These are phyloP conservation scores for Phytophthora chlamydospora DNA, from an alignment of 352 stramenopile species.

Conservation along the genomic window DNA sequence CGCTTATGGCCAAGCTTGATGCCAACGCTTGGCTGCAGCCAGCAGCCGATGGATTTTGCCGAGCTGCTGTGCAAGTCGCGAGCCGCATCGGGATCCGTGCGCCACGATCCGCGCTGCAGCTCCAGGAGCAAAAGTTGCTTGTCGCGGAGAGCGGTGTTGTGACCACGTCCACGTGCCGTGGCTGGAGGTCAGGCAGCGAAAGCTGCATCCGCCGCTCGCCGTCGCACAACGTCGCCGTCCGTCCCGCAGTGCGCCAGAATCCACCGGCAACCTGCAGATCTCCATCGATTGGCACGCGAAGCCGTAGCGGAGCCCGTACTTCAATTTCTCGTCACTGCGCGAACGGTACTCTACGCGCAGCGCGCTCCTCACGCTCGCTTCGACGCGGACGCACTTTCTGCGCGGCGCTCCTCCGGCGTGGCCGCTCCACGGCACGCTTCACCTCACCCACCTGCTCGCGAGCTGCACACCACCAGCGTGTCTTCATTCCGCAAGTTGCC, in stretches of 20 bases:
- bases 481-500: constrained; percentile 47
- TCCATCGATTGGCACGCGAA: constrained; percentile 39
- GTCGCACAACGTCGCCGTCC: constrained; percentile 34
- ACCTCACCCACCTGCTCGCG: constrained; percentile 26
- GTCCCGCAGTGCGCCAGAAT: constrained; percentile 28
- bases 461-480: constrained; percentile 29
- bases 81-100: constrained; percentile 28
- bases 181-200: constrained; percentile 15
- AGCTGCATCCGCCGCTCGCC: constrained; percentile 6
- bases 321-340: constrained; percentile 39
- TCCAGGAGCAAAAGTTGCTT: constrained; percentile 12
- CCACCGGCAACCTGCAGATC: constrained; percentile 31
- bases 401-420: constrained; percentile 15
- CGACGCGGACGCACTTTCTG: constrained; percentile 35
- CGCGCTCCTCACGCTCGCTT: constrained; percentile 21
- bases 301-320: constrained; percentile 25
- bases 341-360: constrained; percentile 28
- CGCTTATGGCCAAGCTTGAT: constrained; percentile 19
- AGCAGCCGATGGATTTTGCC: constrained; percentile 33
- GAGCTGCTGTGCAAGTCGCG: constrained; percentile 30
- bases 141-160: constrained; percentile 25
- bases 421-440: constrained; percentile 16
- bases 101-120: constrained; percentile 32
- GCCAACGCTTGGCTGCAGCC: constrained; percentile 1
- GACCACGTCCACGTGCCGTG: constrained; percentile 3